Base-by-base conservation (phyloP, 805 yeast species). In the Pichia thaimueangensis region DNA sequence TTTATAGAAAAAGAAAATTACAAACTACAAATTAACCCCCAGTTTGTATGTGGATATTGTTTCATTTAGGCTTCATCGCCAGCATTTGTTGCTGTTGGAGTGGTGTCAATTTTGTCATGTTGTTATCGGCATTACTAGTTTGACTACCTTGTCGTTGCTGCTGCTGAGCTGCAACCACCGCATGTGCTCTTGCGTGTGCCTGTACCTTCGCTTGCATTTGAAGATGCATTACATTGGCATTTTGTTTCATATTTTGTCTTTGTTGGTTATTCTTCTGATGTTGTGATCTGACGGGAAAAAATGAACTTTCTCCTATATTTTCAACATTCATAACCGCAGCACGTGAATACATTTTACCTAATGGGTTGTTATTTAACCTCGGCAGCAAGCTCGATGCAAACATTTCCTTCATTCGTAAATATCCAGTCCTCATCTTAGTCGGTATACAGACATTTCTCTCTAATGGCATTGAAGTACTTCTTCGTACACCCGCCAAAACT, bases 401-500 rank as follows among this genome's bases (percentile, higher is more conserved):
- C 81, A 89, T 86, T 60, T 93, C 98, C 50, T 97, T 73, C 85
- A 87, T 82, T 47, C 94, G 76, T 53, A 93, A 70, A 53, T 86
- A 86, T 44, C 79, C 73, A 24, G 80, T 80, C 48, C 95, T 75
- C 41, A 80, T 65, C 38, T 84, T 69, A 0, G 82, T 73, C 3
- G 97, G 88, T 49, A 84, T 65, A 3, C 85, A 57, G 9, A 80
- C 80, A 41, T 79, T 78, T 28, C 86, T 63, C 56, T 88, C 97
- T 45, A 93, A 64, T 2, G 98, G 98, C 50, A 82, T 69, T 2
- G 96, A 89, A 45, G 77, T 72, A 28, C 89, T 81, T 52, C 85
- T 73, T 12, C 84, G 73, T 17, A 91, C 87, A 19, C 97, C 97
- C 49, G 86, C 88, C 56, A 93, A 66, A 4, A 93, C 97, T 50